Percentiles rank a stretch among this genome's conserved stretches.
These are phyloP conservation scores for Scheffersomyces quercinus DNA, from an alignment of 1,139 yeast species.

Conservation along the genomic window DNA sequence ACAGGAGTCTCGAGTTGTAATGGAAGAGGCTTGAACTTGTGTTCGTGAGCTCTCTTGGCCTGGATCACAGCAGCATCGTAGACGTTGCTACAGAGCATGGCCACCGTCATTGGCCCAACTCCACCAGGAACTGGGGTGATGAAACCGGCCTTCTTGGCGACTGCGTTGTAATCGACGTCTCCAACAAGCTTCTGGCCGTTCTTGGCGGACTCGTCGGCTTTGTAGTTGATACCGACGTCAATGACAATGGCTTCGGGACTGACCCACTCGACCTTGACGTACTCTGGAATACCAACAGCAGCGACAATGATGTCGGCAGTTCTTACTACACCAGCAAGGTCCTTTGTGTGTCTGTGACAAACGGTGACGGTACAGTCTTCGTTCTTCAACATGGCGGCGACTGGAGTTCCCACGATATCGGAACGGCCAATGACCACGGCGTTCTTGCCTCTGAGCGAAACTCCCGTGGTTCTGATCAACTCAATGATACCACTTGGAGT, in stretches of 20 bases:
- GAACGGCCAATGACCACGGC: slow-evolving; percentile 83
- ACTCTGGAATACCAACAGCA: slow-evolving; percentile 74
- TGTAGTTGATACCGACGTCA: slow-evolving; percentile 80
- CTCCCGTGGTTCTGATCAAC: slow-evolving; percentile 62
- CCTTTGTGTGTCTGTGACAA: slow-evolving; percentile 60
- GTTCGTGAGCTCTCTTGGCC: slow-evolving; percentile 49
- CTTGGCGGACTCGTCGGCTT: slow-evolving; percentile 59
- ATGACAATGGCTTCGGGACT: slow-evolving; percentile 69
- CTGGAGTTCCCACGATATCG: slow-evolving; percentile 82
- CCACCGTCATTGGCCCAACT: slow-evolving; percentile 89
- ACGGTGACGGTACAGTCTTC: slow-evolving; percentile 77
- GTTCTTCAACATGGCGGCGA: slow-evolving; percentile 68
- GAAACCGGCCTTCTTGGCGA: slow-evolving; percentile 55
- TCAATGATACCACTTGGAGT: slow-evolving; percentile 79
- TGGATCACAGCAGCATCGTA: slow-evolving; percentile 62
- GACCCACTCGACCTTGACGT: slow-evolving; percentile 70
- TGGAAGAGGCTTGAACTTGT: slow-evolving; percentile 49
- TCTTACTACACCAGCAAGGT: slow-evolving; percentile 53
- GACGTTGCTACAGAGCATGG: slow-evolving; percentile 74
- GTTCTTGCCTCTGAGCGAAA: slow-evolving; percentile 60
- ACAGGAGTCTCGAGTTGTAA: slow-evolving; percentile 57
- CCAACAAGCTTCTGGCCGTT: slow-evolving; percentile 72
- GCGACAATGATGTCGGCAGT: slow-evolving; percentile 74
- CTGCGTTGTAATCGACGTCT: slow-evolving; percentile 69
- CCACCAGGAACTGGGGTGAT: slow-evolving; percentile 89